Conservation (phyloP, 192 early-diverging fungal genomes). For the Entomortierella beljakovae region DNA sequence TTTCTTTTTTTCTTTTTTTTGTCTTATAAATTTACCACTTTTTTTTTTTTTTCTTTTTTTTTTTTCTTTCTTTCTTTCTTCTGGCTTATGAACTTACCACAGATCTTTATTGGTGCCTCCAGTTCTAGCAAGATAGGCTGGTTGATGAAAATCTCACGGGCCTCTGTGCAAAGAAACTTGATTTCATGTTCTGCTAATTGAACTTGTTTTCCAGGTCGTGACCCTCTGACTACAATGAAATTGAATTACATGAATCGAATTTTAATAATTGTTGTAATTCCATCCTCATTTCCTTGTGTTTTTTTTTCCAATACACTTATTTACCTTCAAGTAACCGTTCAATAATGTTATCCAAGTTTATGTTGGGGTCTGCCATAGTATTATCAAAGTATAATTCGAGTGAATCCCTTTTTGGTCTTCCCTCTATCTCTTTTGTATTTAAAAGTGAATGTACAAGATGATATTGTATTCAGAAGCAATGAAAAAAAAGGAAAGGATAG, state of each 20-base stretch:
- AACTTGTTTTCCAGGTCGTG: conserved; percentile 94
- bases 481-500: background rate
- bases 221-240: conserved; percentile 77
- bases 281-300: no score
- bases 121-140: conserved; percentile 93
- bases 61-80: background rate
- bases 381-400: no score
- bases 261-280: no score
- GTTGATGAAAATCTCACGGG: conserved; percentile 92
- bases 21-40: no score
- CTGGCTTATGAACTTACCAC: conserved; percentile 72
- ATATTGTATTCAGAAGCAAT: background rate
- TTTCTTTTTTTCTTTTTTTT: no score
- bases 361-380: conserved; percentile 10
- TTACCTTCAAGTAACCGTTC: conserved; percentile 28
- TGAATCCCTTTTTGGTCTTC: no score
- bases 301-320: no score
- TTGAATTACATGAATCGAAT: background rate
- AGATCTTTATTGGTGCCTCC: conserved; percentile 95
- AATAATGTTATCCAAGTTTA: conserved; percentile 20
- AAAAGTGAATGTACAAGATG: no score
- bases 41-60: background rate
- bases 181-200: conserved; percentile 95
- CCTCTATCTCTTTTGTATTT: no score
- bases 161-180: conserved; percentile 89